Base-by-base conservation (phyloP, 78 protist species). In the Thecamonas trahens region DNA sequence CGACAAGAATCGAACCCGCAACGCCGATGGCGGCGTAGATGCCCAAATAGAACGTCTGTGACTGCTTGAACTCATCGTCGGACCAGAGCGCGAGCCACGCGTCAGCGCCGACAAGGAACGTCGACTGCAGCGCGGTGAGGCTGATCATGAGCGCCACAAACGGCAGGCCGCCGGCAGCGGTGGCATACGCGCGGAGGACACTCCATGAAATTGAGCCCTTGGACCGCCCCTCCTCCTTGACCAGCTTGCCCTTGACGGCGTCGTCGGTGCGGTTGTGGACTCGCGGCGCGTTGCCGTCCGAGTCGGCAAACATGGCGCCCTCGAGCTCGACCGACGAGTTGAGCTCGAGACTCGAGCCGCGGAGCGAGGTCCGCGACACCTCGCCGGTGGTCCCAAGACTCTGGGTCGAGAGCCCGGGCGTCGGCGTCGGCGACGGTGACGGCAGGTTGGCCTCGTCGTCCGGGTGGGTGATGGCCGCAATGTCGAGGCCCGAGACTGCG, bases 21-120 rank as follows among this genome's bases (percentile, higher is more conserved):
- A 70, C 7, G 22, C 22, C 49, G 38, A 42, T 0, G 6, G 28
- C 62, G 40, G 24, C 67, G 55, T 67, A 73, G 39, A 74, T 26
- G 32, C 68, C 68, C 34, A 72, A 2, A n/a, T 74, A 74, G 58
- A 58, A 74, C 58, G n/a, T n/a, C n/a, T n/a, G n/a, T n/a, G n/a
- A n/a, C n/a, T n/a, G n/a, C n/a, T n/a, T n/a, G n/a, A n/a, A n/a
- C n/a, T n/a, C n/a, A n/a, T n/a, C 53, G 15, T 40, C n/a, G 26
- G 38, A 13, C 50, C 44, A 42, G 17, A 2, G 2, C 42, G 20
- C 5, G 13, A 31, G 28, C 35, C 44, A 50, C 9, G 9, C 0
- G 70, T 32, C 59, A 31, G 18, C 2, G 47, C 22, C 45, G 22
- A 29, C 35, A 4, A 0, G 1, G 28, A 37, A 9, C 7, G 11